These are phyloP conservation scores for Inga laurina DNA, from an alignment of 306 rosid genomes.

Conservation along the genomic window DNA sequence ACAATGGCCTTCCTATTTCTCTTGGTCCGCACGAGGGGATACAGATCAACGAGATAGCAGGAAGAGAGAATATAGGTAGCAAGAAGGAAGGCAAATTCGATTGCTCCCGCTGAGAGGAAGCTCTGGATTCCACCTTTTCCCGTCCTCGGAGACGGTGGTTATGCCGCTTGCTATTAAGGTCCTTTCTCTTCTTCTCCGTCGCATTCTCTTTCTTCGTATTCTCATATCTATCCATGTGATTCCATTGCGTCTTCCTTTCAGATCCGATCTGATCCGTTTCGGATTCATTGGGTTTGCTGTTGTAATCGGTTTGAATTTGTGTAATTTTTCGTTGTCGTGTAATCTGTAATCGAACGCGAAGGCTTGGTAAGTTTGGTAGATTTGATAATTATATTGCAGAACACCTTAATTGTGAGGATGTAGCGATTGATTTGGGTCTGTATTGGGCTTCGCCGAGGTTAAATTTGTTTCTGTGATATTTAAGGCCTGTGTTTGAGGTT, in stretches of 20 bases:
- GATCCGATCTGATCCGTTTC: constrained; percentile 10
- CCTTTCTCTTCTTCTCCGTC: not conserved
- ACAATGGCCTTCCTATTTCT: not conserved
- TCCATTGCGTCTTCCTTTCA: not conserved
- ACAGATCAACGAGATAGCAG: not conserved
- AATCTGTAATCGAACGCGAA: not conserved
- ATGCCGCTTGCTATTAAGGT: constrained; percentile 66
- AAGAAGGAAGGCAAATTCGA: not conserved
- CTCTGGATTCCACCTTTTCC: constrained; percentile 70
- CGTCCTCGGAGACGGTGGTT: constrained; percentile 75
- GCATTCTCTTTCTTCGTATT: not conserved
- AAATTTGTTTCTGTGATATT: not conserved
- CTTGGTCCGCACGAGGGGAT: constrained; percentile 9
- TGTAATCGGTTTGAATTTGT: not conserved
- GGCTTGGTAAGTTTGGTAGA: not conserved
- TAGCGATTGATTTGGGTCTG: not conserved
- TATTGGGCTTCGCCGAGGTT: not conserved
- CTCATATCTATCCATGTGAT: not conserved
- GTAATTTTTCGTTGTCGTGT: not conserved
- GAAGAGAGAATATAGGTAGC: not conserved
- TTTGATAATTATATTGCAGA: not conserved
- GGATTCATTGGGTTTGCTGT: not conserved
- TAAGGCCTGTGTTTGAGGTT: not conserved
- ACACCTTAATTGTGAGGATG: not conserved
- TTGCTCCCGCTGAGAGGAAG: constrained; percentile 29